These are phyloP conservation scores for Gossypium rotundifolium DNA, from an alignment of 345 rosid genomes.

Conservation along the genomic window DNA sequence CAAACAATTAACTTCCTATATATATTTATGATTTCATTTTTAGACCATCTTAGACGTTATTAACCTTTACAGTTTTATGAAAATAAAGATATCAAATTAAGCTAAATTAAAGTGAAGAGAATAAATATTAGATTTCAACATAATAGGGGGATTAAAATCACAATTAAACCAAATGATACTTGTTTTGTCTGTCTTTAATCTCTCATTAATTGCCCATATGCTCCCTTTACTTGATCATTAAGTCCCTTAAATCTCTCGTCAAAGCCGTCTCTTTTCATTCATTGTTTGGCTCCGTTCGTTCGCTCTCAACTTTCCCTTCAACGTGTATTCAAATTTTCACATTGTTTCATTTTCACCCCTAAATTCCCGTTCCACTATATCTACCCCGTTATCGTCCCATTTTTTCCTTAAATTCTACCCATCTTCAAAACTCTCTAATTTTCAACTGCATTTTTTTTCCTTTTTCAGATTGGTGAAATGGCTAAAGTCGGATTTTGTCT, in stretches of 20 bases:
- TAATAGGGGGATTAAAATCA: too few relatives aligned
- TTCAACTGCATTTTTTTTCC: background rate
- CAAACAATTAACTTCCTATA: too few relatives aligned
- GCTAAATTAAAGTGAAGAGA: too few relatives aligned
- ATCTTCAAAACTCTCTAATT: background rate
- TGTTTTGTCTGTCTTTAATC: background rate
- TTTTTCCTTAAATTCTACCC: background rate
- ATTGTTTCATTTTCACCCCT: background rate
- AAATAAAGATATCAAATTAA: too few relatives aligned
- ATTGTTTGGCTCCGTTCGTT: background rate
- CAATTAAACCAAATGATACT: too few relatives aligned
- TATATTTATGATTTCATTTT: too few relatives aligned
- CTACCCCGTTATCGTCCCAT: background rate
- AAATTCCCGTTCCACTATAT: background rate
- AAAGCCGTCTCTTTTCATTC: background rate
- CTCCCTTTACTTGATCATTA: background rate
- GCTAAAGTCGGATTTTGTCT: background rate
- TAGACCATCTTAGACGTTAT: too few relatives aligned
- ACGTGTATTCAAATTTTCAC: background rate
- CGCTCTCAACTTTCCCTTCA: background rate
- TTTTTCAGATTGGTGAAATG: constrained; percentile 12
- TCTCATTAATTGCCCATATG: background rate
- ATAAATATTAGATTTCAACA: too few relatives aligned
- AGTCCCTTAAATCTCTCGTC: background rate
- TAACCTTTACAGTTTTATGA: too few relatives aligned